Evolutionary conservation across 2,329 filamentous ascomycete genomes (phyloP), one percentile per base, ranked within the genome.

Genomic region (Aureobasidium sp.): DNA sequence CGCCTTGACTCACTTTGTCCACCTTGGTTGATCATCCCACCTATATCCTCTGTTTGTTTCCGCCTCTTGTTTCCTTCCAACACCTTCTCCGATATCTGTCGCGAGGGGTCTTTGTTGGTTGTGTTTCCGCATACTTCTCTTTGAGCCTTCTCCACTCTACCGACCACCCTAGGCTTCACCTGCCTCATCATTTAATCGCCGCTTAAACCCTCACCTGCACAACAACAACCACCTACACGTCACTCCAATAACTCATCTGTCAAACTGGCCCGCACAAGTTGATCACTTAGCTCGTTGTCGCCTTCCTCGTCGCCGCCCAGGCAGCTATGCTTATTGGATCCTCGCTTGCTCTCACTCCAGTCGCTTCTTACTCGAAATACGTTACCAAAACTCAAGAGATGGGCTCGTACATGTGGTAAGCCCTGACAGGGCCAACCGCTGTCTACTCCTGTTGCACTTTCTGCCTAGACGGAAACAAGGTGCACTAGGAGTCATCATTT

Each of bases 331-430:
- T 51, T 36, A 45, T 63, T 53, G 62, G 37, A 20, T 47, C 41
- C 47, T 60, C 48, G 37, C 45, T 42, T 39, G 39, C 20, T 51
- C 25, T 49, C 39, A 63, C 55, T 60, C 62, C 62, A 60, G 62
- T 63, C 62, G 56, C 62, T 48, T 41, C 62, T 42, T 53, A 60
- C 48, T 51, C 53, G 44, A 63, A 59, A 47, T 52, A 22, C 20
- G 27, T 44, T 29, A 37, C 31, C 53, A 53, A 59, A 25, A 39
- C 8, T 47, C 45, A 59, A 58, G 41, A 63, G 47, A 63, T 63
- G 62, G 62, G 55, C 42, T 60, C 48, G 27, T 49, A 52, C 48
- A 47, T 41, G 62, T 63, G 62, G 62, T 63, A 63, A 63, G 62
- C 55, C 62, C 55, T 22, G 22, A 29, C 37, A 53, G 55, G 62